Base-by-base conservation (phyloP, 768 basidiomycete species). In the Krasilnikovozyma curviuscula region DNA sequence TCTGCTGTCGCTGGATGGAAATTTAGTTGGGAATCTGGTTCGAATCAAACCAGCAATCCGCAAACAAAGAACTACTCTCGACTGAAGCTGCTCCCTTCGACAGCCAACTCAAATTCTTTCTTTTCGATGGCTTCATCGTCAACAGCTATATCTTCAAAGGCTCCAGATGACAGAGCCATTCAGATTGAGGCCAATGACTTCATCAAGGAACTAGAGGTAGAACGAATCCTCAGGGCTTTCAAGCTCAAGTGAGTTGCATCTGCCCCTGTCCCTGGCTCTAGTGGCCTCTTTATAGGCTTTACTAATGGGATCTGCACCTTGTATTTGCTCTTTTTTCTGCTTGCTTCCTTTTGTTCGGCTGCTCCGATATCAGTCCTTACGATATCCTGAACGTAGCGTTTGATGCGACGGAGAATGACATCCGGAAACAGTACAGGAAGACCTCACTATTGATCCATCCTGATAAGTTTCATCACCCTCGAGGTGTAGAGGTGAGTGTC, bases 141-240 rank as follows among this genome's bases (percentile, higher is more conserved):
- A n/a, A n/a, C n/a, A n/a, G n/a, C n/a, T n/a, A n/a, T n/a, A n/a
- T n/a, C n/a, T n/a, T n/a, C n/a, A n/a, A n/a, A n/a, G n/a, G n/a
- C n/a, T n/a, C n/a, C n/a, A n/a, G n/a, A 42, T 23, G 50, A 52
- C 25, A 32, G 50, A 10, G 45, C 41, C 23, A 33, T 52, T 16
- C 45, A 44, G 27, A 47, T 52, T 14, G 50, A 52, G 38, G 50
- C 50, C n/a, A 37, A 33, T 29, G 48, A 47, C 40, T 52, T 52
- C 32, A 42, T 52, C 39, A 52, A 52, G 46, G 50, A 52, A 35
- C 50, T 52, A 32, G 50, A 52, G 45, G 50, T 52, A 24, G 84
- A 91, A 49, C 77, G 93, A 23, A 85, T 98, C 54, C 68, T 97
- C 41, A 81, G 78, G 57, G 79, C 89, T 0, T 97, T 98, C 74